Percentiles rank a stretch among this genome's conserved stretches.
Evolutionary conservation across 1,284 basidiomycete species (phyloP).

Genomic region (Trametes polyzona): DNA sequence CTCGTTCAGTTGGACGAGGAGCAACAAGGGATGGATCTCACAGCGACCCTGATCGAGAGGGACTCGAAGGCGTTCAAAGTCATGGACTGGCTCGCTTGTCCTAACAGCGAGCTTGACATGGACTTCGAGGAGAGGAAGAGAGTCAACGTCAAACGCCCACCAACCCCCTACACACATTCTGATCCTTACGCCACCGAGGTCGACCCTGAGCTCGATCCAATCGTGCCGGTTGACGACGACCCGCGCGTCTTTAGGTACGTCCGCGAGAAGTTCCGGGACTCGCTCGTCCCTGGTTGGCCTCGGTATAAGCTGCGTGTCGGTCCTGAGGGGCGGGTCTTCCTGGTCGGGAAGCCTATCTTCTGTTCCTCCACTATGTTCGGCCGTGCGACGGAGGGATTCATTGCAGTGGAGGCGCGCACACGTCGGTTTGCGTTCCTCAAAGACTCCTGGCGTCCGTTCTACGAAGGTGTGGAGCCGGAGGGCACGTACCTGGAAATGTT

Average conservation of each 20-base stretch:
- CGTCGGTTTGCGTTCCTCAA: slow-evolving; percentile 13
- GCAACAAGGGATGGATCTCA: slow-evolving; percentile 18
- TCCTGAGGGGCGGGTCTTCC: slow-evolving; percentile 1
- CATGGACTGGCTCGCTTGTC: slow-evolving; percentile 2
- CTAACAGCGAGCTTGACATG: neutral
- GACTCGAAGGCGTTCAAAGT: slow-evolving; percentile 1
- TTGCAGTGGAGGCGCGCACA: slow-evolving; percentile 8
- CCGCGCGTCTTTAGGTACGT: slow-evolving; percentile 8
- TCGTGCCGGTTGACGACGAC: no score
- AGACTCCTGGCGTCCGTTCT: slow-evolving; percentile 12
- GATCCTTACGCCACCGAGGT: no score
- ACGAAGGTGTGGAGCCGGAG: neutral
- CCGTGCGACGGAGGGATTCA: slow-evolving; percentile 1
- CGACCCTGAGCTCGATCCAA: neutral
- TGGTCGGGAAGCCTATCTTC: slow-evolving; percentile 4
- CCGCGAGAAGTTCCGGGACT: slow-evolving; percentile 7
- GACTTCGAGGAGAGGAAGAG: slow-evolving; percentile 23
- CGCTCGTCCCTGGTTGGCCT: neutral
- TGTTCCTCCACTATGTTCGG: neutral
- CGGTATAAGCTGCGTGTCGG: slow-evolving; percentile 7
- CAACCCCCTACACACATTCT: neutral
- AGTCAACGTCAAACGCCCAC: no score
- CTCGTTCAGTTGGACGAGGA: slow-evolving; percentile 4
- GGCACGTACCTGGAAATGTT: slow-evolving; percentile 1
- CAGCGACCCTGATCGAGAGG: neutral